Evolutionary conservation across 176 grass and related monocot genomes (phyloP).

Genomic region (barley (Hordeum vulgare)): DNA sequence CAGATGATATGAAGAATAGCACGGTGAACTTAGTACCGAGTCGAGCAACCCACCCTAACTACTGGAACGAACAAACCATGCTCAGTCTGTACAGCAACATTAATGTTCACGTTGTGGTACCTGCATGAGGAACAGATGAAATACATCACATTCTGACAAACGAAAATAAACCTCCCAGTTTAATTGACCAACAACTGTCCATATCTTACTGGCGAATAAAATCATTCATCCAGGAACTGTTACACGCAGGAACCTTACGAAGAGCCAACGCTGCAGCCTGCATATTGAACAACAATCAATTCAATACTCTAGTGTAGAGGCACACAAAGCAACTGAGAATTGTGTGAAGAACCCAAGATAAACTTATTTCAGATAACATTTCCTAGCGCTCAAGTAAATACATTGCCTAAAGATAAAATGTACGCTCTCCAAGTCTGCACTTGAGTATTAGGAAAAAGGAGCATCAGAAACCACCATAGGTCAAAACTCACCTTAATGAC

Average conservation of each 20-base stretch:
- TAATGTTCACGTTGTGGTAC: constrained; percentile 68
- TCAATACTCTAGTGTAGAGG: neutral
- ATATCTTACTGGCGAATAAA: constrained; percentile 65
- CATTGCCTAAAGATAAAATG: neutral
- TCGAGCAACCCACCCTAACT: constrained; percentile 43
- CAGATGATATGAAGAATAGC: neutral
- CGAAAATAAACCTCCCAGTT: neutral
- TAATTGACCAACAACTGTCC: neutral
- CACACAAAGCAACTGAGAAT: neutral
- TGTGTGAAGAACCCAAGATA: neutral
- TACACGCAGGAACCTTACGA: constrained; percentile 66
- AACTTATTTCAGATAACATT: neutral
- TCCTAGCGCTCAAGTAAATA: neutral
- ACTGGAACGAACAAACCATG: constrained; percentile 72
- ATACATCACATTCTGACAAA: neutral
- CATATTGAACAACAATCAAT: constrained; percentile 1
- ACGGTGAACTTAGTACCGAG: neutral
- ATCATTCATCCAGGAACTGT: constrained; percentile 79
- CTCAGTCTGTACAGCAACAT: constrained; percentile 67
- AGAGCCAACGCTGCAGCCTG: constrained; percentile 72
- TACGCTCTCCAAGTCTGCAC: neutral
- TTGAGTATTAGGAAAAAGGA: neutral
- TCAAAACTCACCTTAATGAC: constrained; percentile 54
- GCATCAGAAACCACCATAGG: neutral
- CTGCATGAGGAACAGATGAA: constrained; percentile 3